Evolutionary conservation across 1,284 basidiomycete species (phyloP).

Genomic region (Xerocomus minutiporus): DNA sequence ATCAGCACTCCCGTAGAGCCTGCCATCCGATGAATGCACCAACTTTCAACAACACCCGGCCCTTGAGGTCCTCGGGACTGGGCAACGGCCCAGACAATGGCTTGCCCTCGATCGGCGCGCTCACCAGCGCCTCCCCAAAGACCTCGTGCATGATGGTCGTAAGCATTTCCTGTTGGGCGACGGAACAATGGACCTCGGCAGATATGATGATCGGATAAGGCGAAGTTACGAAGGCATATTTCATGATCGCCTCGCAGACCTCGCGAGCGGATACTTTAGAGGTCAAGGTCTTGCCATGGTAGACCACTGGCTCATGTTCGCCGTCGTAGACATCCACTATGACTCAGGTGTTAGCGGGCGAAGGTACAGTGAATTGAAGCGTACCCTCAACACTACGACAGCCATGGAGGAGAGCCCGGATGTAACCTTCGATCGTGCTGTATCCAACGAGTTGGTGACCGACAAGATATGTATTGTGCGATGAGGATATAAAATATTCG

Average conservation of each 20-base stretch:
- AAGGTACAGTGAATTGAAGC: constrained; percentile 30
- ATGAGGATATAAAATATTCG: constrained; percentile 7
- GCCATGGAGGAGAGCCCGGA: constrained; percentile 67
- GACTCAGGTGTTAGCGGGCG: constrained; percentile 1
- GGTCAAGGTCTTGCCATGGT: constrained; percentile 91
- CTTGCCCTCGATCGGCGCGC: constrained; percentile 50
- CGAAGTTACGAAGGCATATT: constrained; percentile 91
- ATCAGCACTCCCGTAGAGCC: constrained; percentile 2
- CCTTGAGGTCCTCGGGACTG: constrained; percentile 83
- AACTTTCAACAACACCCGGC: constrained; percentile 83
- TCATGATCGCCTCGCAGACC: constrained; percentile 82
- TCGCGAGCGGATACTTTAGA: constrained; percentile 82
- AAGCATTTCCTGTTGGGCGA: constrained; percentile 81
- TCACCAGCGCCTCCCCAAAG: constrained; percentile 51
- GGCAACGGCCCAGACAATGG: constrained; percentile 60
- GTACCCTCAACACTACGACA: constrained; percentile 89
- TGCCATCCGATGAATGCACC: constrained; percentile 5
- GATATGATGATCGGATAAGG: constrained; percentile 95
- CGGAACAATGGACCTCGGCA: constrained; percentile 86
- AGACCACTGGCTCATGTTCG: constrained; percentile 76
- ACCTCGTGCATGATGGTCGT: constrained; percentile 74
- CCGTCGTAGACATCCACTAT: constrained; percentile 95
- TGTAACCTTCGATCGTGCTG: constrained; percentile 72
- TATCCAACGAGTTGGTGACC: constrained; percentile 92
- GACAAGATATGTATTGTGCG: constrained; percentile 77